Conservation (phyloP, 306 rosid genomes). For the Medicago lupulina region DNA sequence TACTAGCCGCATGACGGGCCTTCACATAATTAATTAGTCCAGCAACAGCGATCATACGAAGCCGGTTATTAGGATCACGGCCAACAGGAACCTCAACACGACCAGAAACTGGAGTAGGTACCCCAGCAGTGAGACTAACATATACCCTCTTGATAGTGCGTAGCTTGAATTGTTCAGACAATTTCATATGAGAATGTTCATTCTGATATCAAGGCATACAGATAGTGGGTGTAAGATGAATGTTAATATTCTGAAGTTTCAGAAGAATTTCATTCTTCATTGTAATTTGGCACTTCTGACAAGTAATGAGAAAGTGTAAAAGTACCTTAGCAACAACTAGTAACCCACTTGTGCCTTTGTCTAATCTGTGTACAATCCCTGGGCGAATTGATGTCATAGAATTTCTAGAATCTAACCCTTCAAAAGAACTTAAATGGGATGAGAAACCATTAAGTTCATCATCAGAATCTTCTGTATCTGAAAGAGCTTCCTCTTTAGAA, state of each 20-base stretch:
- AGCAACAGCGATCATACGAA: slow-evolving; percentile 74
- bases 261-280: slow-evolving; percentile 9
- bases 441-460: slow-evolving; percentile 50
- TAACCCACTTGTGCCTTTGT: slow-evolving; percentile 91
- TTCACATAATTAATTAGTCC: slow-evolving; percentile 56
- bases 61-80: slow-evolving; percentile 78
- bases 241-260: slow-evolving; percentile 8
- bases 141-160: slow-evolving; percentile 73
- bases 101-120: slow-evolving; percentile 56
- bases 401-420: slow-evolving; percentile 41
- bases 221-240: slow-evolving; percentile 5
- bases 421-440: slow-evolving; percentile 35
- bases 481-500: slow-evolving; percentile 55
- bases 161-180: slow-evolving; percentile 80
- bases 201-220: slow-evolving; percentile 58
- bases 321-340: slow-evolving; percentile 89
- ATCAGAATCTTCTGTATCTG: slow-evolving; percentile 64
- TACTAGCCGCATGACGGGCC: slow-evolving; percentile 88
- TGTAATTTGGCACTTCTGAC: slow-evolving; percentile 8
- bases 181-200: slow-evolving; percentile 76
- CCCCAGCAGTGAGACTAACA: slow-evolving; percentile 67
- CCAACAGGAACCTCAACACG: slow-evolving; percentile 68
- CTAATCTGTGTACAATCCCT: slow-evolving; percentile 90
- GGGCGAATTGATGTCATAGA: slow-evolving; percentile 69
- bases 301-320: slow-evolving; percentile 24